phyloP scores from a whole-genome alignment of 352 stramenopile species.

The Phytophthora citricola region DNA sequence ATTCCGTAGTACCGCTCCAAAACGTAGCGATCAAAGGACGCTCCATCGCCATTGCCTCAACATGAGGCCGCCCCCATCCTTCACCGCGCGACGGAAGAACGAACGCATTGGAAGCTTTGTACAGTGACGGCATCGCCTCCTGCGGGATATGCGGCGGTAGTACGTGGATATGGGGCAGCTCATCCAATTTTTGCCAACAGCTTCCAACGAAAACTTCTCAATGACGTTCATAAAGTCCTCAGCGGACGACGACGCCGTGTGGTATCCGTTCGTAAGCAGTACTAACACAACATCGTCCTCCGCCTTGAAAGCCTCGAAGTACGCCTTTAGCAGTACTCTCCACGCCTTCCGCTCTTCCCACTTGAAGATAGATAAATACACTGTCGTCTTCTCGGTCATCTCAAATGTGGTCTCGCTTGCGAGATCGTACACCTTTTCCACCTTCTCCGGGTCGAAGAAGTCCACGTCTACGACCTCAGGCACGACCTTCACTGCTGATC shows the following conservation, averaged over 20 bases:
- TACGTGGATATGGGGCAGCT: constrained; percentile 69
- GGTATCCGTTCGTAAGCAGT: constrained; percentile 91
- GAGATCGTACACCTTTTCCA: constrained; percentile 60
- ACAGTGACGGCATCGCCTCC: constrained; percentile 61
- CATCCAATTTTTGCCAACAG: constrained; percentile 49
- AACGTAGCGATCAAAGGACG: constrained; percentile 92
- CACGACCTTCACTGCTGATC: constrained; percentile 69
- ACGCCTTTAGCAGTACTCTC: constrained; percentile 87
- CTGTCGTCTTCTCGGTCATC: constrained; percentile 56
- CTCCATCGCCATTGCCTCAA: constrained; percentile 94
- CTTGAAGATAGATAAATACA: constrained; percentile 95
- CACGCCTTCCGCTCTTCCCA: constrained; percentile 94
- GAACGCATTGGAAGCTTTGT: constrained; percentile 84
- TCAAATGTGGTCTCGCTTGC: constrained; percentile 34
- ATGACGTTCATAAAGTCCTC: constrained; percentile 64
- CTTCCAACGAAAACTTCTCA: constrained; percentile 57
- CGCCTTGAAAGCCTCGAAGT: constrained; percentile 75
- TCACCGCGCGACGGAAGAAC: constrained; percentile 93
- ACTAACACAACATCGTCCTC: constrained; percentile 79
- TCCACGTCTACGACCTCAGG: constrained; percentile 89
- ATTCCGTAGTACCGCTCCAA: constrained; percentile 92
- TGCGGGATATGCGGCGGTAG: constrained; percentile 72
- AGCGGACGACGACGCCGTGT: constrained; percentile 54
- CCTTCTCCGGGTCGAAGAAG: constrained; percentile 83
- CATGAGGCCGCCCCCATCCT: constrained; percentile 93